Evolutionary conservation across 352 stramenopile genomes (phyloP), one percentile per base, ranked within the genome.

Genomic region (Phytopythium sindhum): DNA sequence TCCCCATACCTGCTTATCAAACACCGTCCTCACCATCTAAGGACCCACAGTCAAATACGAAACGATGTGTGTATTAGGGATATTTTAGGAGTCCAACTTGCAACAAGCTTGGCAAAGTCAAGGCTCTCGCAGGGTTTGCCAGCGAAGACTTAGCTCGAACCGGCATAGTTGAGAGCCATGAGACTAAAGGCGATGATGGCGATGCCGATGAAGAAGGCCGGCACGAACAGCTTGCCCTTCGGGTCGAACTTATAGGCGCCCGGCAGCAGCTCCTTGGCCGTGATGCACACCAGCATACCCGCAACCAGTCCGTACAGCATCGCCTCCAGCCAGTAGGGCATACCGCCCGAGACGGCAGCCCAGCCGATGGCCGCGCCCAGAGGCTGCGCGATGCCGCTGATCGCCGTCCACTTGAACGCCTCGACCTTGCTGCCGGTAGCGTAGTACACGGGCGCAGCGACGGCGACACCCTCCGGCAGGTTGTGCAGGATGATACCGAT

Each of bases 401-500:
- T 47, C 12, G 80, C 65, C n/a, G 88, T 94, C 93, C 93, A 98
- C 48, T 91, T 77, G 74, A 99, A 98, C 2, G 90, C 96, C 53
- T 98, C 91, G 28, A 79, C 64, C 15, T 95, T 86, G 68, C 89
- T 97, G 11, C 95, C 96, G 2, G 96, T 99, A 3, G 96, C 95
- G 70, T 98, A 99, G 75, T 98, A 99, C 15, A 99, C 90, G 0
- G 97, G 96, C 11, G 98, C 88, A 28, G 95, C 91, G 12, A 99
- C 90, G 55, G 93, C 97, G 10, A 99, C 69, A n/a, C 97, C 97
- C 64, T 99, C 97, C 0, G 96, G 96, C 65, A 99, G 97, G 68
- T 99, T 99, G 78, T 99, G 97, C 29, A 99, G 82, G 11, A 92
- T 96, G 69, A 99, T 99, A 17, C 91, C 96, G 57, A 99, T 73